Conservation (phyloP, 192 early-diverging fungal species). For the Backusella westeae region DNA sequence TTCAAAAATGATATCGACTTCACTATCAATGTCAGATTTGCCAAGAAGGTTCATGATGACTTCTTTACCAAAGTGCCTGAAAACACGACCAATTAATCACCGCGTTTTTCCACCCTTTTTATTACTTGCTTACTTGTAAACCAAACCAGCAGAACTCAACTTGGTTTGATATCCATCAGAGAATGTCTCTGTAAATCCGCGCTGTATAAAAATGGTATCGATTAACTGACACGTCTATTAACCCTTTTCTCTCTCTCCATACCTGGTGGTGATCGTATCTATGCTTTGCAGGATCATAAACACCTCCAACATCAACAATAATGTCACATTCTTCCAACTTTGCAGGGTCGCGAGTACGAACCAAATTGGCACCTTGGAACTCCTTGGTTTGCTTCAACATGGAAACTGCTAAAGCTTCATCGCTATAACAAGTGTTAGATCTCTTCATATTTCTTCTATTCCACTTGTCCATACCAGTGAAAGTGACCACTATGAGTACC, state of each 20-base stretch:
- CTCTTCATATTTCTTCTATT: too few relatives aligned
- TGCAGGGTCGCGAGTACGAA: slow-evolving; percentile 83
- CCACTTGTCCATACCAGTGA: slow-evolving; percentile 46
- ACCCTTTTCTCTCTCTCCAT: not conserved
- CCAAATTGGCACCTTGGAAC: slow-evolving; percentile 64
- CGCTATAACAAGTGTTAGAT: slow-evolving; percentile 41
- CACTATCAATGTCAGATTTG: slow-evolving; percentile 45
- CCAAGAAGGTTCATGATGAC: slow-evolving; percentile 65
- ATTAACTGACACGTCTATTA: not conserved
- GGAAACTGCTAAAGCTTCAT: slow-evolving; percentile 89
- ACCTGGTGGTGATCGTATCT: slow-evolving; percentile 92
- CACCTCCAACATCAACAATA: slow-evolving; percentile 94
- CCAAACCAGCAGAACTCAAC: slow-evolving; percentile 91
- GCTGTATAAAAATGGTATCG: slow-evolving; percentile 21
- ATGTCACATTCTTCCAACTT: slow-evolving; percentile 76
- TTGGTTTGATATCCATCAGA: slow-evolving; percentile 72
- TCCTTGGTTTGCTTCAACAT: slow-evolving; percentile 69
- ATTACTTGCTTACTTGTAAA: slow-evolving; percentile 73
- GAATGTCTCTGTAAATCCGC: slow-evolving; percentile 91
- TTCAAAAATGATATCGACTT: slow-evolving; percentile 69
- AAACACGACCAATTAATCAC: slow-evolving; percentile 1
- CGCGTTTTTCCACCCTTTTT: not conserved
- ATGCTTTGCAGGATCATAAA: slow-evolving; percentile 73
- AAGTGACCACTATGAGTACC: slow-evolving; percentile 87
- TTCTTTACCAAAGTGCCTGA: slow-evolving; percentile 84